Percentiles rank a stretch among this genome's conserved stretches.
phyloP scores from a whole-genome alignment of 768 basidiomycete species.

The Hebeloma cylindrosporum region DNA sequence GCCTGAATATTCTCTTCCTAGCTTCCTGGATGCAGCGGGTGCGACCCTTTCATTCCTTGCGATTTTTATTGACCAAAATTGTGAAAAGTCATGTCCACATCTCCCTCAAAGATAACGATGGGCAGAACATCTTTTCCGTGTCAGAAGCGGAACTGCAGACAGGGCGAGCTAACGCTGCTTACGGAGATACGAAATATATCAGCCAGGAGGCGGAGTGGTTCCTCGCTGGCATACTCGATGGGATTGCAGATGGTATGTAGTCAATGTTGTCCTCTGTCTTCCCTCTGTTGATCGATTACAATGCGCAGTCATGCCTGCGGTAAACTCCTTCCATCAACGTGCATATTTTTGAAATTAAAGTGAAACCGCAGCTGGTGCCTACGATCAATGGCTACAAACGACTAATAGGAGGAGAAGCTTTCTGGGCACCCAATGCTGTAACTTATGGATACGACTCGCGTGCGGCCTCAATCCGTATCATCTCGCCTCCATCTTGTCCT shows the following conservation, averaged over 20 bases:
- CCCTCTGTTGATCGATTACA: not conserved
- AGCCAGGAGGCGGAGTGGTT: conserved; percentile 88
- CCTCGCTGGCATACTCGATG: conserved; percentile 89
- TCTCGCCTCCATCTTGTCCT: conserved; percentile 87
- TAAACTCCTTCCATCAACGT: conserved; percentile 31
- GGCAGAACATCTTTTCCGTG: conserved; percentile 80
- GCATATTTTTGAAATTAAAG: not conserved
- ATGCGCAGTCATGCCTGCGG: conserved; percentile 74
- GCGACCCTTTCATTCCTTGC: too few relatives aligned
- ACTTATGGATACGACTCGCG: conserved; percentile 98
- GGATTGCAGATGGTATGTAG: conserved; percentile 79
- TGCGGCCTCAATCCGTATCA: conserved; percentile 86
- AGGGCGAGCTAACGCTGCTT: conserved; percentile 70
- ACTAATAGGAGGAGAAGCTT: conserved; percentile 88
- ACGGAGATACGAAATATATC: conserved; percentile 81
- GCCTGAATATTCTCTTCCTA: too few relatives aligned
- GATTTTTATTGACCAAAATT: too few relatives aligned
- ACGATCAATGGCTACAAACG: conserved; percentile 98
- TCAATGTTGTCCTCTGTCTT: not conserved
- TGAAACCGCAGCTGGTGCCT: conserved; percentile 61
- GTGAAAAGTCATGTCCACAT: conserved; percentile 96
- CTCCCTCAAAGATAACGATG: conserved; percentile 67
- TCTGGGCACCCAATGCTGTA: conserved; percentile 91
- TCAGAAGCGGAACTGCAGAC: conserved; percentile 54
- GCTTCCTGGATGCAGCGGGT: too few relatives aligned